Evolutionary conservation across 176 grass and related monocot genomes (phyloP).

Genomic region (Carex kokanica): DNA sequence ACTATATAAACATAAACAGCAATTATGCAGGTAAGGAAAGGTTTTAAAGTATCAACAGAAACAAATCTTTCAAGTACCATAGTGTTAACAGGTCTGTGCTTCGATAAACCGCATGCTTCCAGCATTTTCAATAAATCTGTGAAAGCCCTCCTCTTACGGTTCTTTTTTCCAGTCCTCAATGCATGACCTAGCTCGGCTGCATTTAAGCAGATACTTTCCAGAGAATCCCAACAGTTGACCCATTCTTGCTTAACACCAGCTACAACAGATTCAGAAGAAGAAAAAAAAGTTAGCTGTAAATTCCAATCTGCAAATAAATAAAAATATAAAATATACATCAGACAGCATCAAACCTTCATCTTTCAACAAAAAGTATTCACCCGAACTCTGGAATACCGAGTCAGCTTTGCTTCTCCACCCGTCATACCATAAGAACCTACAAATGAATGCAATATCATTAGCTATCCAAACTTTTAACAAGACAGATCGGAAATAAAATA

Average conservation of each 20-base stretch:
- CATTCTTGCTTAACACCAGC: conserved; percentile 39
- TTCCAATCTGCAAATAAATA: not conserved
- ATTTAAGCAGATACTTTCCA: conserved; percentile 59
- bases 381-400: conserved; percentile 33
- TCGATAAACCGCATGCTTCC: conserved; percentile 79
- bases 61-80: conserved; percentile 43
- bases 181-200: conserved; percentile 64
- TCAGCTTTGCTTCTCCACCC: conserved; percentile 61
- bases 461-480: conserved; percentile 9
- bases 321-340: not conserved
- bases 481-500: conserved; percentile 16
- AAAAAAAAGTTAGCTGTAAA: not conserved
- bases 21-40: not conserved
- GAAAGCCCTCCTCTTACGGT: conserved; percentile 74
- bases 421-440: conserved; percentile 65
- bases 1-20: not conserved
- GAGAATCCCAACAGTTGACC: conserved; percentile 56
- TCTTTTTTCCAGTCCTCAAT: conserved; percentile 78
- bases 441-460: conserved; percentile 10
- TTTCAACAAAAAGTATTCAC: conserved; percentile 28
- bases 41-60: not conserved
- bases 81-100: conserved; percentile 53
- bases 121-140: conserved; percentile 74
- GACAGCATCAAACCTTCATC: conserved; percentile 39
- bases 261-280: conserved; percentile 32